phyloP scores from a whole-genome alignment of 129 eudicot species.

The Sambucus nigra region DNA sequence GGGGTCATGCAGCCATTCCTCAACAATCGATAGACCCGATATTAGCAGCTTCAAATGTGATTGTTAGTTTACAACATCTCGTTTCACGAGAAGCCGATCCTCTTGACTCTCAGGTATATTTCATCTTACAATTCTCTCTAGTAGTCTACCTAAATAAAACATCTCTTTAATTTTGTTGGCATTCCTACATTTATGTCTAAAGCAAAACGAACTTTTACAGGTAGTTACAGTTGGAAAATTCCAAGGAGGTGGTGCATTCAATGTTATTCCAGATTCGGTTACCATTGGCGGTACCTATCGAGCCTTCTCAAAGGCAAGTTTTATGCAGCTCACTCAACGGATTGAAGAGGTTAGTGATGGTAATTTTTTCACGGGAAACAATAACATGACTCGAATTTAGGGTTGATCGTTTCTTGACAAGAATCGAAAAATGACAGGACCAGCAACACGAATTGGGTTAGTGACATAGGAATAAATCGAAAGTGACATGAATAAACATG shows the following conservation, averaged over 20 bases:
- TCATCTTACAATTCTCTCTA: background rate
- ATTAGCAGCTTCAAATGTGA: slow-evolving; percentile 52
- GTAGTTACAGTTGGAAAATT: slow-evolving; percentile 87
- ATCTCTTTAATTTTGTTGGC: background rate
- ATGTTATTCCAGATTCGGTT: slow-evolving; percentile 95
- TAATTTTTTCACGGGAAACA: no score
- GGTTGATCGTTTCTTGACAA: no score
- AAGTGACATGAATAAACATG: no score
- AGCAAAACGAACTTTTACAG: slow-evolving; percentile 50
- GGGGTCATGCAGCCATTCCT: slow-evolving; percentile 90
- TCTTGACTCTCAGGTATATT: slow-evolving; percentile 50
- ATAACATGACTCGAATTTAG: no score
- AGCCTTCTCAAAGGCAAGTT: slow-evolving; percentile 63
- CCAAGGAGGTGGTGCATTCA: slow-evolving; percentile 95
- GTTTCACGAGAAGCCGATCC: slow-evolving; percentile 74
- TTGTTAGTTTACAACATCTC: slow-evolving; percentile 59
- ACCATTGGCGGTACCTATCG: slow-evolving; percentile 88
- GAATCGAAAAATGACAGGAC: no score
- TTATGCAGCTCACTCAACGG: slow-evolving; percentile 64
- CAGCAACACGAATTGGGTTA: no score
- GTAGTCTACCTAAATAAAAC: background rate
- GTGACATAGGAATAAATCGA: no score
- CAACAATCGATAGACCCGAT: slow-evolving; percentile 65
- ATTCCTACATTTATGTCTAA: slow-evolving; percentile 2
- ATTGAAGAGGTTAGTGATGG: slow-evolving; percentile 62